phyloP scores from a whole-genome alignment of 768 basidiomycete species.

The Kwoniella pini region DNA sequence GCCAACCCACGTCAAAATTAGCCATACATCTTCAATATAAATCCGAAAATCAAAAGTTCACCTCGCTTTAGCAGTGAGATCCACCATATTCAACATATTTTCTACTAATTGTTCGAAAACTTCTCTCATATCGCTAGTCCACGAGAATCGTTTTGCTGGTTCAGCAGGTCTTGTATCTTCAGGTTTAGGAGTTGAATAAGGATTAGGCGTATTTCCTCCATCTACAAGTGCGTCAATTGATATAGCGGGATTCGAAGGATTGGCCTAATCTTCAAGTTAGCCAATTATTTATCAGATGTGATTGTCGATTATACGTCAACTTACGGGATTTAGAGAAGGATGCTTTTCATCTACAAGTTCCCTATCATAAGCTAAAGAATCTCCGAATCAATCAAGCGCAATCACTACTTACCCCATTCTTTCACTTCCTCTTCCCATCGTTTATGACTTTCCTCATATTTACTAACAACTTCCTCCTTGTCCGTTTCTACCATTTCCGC shows the following conservation, averaged over 20 bases:
- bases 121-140: conserved; percentile 37
- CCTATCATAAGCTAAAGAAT: too few species aligned
- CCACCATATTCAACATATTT: conserved; percentile 30
- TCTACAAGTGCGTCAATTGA: conserved; percentile 14
- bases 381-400: background rate
- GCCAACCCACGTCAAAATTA: background rate
- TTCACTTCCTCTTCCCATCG: conserved; percentile 65
- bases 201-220: background rate
- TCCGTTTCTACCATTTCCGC: conserved; percentile 65
- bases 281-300: background rate
- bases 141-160: conserved; percentile 35
- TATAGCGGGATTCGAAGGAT: conserved; percentile 4
- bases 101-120: conserved; percentile 39
- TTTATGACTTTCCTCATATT: conserved; percentile 68
- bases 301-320: too few species aligned
- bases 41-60: conserved; percentile 13
- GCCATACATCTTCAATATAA: background rate
- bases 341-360: conserved; percentile 16
- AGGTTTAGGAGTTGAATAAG: conserved; percentile 6
- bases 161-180: conserved; percentile 27
- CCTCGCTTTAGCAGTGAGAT: conserved; percentile 26
- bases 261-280: background rate
- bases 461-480: conserved; percentile 69
- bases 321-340: too few species aligned
- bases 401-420: conserved; percentile 38